A percentile compares a stretch with the other conserved stretches of the same genome.
These are phyloP conservation scores for Suillus clintonianus DNA, from an alignment of 768 basidiomycete species.

Conservation along the genomic window DNA sequence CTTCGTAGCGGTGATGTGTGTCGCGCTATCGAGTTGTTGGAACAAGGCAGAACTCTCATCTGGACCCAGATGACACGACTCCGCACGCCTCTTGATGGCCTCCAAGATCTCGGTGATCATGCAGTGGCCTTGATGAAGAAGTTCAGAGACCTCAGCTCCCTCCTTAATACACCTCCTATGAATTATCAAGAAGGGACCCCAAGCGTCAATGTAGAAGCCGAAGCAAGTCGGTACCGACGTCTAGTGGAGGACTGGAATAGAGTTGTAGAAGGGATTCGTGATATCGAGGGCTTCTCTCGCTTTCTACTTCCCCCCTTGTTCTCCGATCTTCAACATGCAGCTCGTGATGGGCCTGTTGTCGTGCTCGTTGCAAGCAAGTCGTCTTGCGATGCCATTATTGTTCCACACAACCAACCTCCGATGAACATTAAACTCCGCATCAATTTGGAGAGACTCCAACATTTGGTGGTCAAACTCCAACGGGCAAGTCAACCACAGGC, in stretches of 20 bases:
- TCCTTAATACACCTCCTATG: neutral
- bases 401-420: neutral
- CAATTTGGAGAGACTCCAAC: neutral
- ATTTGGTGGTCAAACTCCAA: neutral
- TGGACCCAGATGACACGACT: neutral
- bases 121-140: neutral
- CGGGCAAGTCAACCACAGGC: too few relatives aligned
- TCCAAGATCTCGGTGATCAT: neutral
- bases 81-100: neutral
- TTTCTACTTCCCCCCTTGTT: constrained; percentile 14
- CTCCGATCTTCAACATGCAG: constrained; percentile 6
- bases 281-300: constrained; percentile 12
- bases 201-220: neutral
- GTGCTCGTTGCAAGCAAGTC: constrained; percentile 8
- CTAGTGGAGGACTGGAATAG: constrained; percentile 12
- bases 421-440: neutral
- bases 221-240: neutral
- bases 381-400: constrained; percentile 14
- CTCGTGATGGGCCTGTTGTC: constrained; percentile 5
- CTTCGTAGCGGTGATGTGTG: neutral
- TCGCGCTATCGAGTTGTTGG: neutral
- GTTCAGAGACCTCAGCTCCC: neutral
- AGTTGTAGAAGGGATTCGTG: constrained; percentile 12
- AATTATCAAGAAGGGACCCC: neutral
- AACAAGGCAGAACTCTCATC: neutral